Conservation (phyloP, 768 basidiomycete species). For the Boletus reticulatus region DNA sequence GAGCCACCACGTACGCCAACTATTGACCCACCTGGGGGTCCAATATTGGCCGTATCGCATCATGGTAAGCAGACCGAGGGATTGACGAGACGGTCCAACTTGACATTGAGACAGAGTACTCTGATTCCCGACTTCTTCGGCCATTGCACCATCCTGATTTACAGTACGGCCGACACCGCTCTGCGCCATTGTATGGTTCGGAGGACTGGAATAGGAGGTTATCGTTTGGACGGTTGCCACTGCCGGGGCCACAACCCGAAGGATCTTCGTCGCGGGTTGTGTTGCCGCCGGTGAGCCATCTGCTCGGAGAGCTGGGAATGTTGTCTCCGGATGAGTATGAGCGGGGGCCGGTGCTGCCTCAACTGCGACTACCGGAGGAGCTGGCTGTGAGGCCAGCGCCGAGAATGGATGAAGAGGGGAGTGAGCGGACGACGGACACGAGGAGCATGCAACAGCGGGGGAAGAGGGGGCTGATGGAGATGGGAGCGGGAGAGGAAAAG, state of each 20-base stretch:
- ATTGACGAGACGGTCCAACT: background rate
- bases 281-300: conserved; percentile 27
- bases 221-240: conserved; percentile 22
- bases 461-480: conserved; percentile 19
- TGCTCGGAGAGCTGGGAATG: conserved; percentile 25
- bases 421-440: conserved; percentile 11
- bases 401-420: conserved; percentile 10
- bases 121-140: conserved; percentile 19
- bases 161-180: conserved; percentile 23
- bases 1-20: conserved; percentile 20
- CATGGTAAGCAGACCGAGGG: conserved; percentile 17
- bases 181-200: conserved; percentile 23
- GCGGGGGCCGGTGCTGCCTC: conserved; percentile 26
- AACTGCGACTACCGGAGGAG: conserved; percentile 28
- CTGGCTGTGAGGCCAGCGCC: background rate
- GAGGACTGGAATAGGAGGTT: conserved; percentile 22
- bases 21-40: conserved; percentile 6
- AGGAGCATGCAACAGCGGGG: conserved; percentile 8
- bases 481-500: conserved; percentile 22
- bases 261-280: conserved; percentile 23
- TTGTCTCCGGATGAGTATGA: conserved; percentile 15
- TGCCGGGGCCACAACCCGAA: conserved; percentile 10
- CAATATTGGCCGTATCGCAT: conserved; percentile 6
- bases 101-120: conserved; percentile 17
- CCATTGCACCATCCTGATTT: conserved; percentile 18